A percentile compares a stretch with the other conserved stretches of the same genome.
phyloP scores from a whole-genome alignment of 139 green algal genomes.

The Edaphochlamys debaryana region DNA sequence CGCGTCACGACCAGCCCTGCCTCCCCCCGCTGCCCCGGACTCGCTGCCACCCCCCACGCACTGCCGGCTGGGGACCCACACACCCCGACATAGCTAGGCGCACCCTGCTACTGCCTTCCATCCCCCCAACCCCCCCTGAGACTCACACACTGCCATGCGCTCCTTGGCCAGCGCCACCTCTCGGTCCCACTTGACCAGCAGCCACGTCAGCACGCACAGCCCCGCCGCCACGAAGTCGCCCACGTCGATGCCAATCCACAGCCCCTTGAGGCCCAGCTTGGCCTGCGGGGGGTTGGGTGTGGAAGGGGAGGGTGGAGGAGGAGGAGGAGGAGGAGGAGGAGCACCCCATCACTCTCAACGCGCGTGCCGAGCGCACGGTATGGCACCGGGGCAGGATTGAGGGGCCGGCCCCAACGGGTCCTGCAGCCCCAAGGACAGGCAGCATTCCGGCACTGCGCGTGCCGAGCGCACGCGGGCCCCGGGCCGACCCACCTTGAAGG shows the following conservation, averaged over 20 bases:
- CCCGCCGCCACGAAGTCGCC: slow-evolving; percentile 40
- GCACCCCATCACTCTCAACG: no score
- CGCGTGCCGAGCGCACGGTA: no score
- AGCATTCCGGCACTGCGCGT: no score
- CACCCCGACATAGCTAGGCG: neutral
- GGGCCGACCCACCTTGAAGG: slow-evolving; percentile 29
- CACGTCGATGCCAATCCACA: slow-evolving; percentile 50
- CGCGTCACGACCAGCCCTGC: no score
- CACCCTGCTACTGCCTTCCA: neutral
- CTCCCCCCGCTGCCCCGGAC: no score
- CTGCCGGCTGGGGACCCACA: no score
- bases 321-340: neutral
- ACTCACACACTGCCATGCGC: neutral
- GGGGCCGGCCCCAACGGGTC: no score
- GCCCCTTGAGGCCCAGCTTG: slow-evolving; percentile 34
- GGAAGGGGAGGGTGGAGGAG: neutral
- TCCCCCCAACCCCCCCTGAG: no score
- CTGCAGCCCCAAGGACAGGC: no score
- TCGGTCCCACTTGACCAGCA: slow-evolving; percentile 19
- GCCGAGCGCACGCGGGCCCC: no score
- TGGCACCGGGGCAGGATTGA: no score
- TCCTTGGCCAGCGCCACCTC: slow-evolving; percentile 14
- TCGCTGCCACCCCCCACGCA: neutral
- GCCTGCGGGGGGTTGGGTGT: neutral
- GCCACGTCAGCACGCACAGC: slow-evolving; percentile 31